phyloP scores from a whole-genome alignment of 2,329 filamentous ascomycete genomes.

The Curvularia hawaiiensis region DNA sequence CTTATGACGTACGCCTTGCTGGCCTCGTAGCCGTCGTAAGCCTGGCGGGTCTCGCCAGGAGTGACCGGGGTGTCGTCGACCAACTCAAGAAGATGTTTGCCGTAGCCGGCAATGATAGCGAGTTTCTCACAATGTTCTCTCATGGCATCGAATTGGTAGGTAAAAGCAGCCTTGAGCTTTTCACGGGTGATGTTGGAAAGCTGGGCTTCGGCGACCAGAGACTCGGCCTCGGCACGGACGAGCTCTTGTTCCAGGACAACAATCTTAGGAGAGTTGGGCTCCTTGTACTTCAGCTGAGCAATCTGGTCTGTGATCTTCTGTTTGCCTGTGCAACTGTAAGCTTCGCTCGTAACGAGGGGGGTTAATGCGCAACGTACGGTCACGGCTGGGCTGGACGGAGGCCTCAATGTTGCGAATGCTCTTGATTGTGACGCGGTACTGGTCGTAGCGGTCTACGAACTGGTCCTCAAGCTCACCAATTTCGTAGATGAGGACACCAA shows the following conservation, averaged over 20 bases:
- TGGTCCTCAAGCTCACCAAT: constrained; percentile 98
- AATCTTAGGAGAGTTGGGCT: constrained; percentile 96
- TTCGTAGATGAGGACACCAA: constrained; percentile 96
- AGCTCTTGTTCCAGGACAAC: constrained; percentile 98
- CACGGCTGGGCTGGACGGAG: constrained; percentile 95
- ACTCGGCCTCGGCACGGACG: constrained; percentile 96
- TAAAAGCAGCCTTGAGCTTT: constrained; percentile 98
- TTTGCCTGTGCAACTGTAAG: constrained; percentile 67
- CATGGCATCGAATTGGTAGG: constrained; percentile 96
- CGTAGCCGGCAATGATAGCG: constrained; percentile 95
- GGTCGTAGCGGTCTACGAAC: constrained; percentile 98
- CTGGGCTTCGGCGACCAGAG: constrained; percentile 97
- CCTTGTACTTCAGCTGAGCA: constrained; percentile 98
- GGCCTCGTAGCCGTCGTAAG: constrained; percentile 97
- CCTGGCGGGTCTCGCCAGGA: constrained; percentile 91
- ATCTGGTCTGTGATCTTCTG: constrained; percentile 99
- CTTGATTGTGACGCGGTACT: constrained; percentile 99
- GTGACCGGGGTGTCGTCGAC: constrained; percentile 97
- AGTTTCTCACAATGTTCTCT: constrained; percentile 98
- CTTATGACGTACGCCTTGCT: constrained; percentile 75
- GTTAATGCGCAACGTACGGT: constrained; percentile 70
- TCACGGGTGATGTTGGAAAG: constrained; percentile 99
- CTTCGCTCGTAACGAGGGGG: background rate
- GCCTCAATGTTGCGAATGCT: constrained; percentile 99
- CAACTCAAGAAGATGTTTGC: constrained; percentile 96